Conservation (phyloP, 768 basidiomycete species). For the Aureoboletus auriporus region DNA sequence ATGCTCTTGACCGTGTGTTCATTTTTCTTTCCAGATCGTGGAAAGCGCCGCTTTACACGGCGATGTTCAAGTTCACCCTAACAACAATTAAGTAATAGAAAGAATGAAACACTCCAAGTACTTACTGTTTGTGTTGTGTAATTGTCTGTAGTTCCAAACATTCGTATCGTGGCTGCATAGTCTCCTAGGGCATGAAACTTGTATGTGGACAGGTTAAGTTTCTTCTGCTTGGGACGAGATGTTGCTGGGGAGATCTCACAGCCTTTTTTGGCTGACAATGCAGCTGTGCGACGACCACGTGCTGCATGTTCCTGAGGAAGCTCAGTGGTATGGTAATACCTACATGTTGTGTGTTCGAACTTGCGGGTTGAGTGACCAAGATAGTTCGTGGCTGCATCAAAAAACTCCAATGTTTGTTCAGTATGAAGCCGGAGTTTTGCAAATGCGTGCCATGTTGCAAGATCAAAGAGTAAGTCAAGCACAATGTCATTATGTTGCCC, state of each 20-base stretch:
- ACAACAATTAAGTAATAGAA: no score
- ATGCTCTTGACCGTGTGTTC: conserved; percentile 22
- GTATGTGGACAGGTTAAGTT: neutral
- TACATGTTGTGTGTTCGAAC: conserved; percentile 22
- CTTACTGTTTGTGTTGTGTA: conserved; percentile 1
- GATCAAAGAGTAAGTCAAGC: neutral
- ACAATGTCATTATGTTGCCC: neutral
- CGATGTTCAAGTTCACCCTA: conserved; percentile 39
- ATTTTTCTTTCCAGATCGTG: conserved; percentile 33
- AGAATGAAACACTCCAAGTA: no score
- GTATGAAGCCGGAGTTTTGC: conserved; percentile 15
- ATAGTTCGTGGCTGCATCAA: conserved; percentile 1
- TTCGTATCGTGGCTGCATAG: neutral
- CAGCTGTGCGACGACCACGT: neutral
- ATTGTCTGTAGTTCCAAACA: conserved; percentile 1
- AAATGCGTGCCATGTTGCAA: neutral
- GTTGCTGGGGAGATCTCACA: neutral
- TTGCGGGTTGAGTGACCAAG: conserved; percentile 16
- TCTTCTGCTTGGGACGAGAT: neutral
- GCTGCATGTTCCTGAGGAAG: conserved; percentile 11
- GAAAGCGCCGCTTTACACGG: conserved; percentile 33
- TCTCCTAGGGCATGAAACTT: neutral
- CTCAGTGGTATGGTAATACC: conserved; percentile 19
- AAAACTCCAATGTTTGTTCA: conserved; percentile 1
- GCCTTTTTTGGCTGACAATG: neutral